These are phyloP conservation scores for Pseudogymnoascus sp. DNA, from an alignment of 2,329 filamentous ascomycete genomes.

Conservation along the genomic window DNA sequence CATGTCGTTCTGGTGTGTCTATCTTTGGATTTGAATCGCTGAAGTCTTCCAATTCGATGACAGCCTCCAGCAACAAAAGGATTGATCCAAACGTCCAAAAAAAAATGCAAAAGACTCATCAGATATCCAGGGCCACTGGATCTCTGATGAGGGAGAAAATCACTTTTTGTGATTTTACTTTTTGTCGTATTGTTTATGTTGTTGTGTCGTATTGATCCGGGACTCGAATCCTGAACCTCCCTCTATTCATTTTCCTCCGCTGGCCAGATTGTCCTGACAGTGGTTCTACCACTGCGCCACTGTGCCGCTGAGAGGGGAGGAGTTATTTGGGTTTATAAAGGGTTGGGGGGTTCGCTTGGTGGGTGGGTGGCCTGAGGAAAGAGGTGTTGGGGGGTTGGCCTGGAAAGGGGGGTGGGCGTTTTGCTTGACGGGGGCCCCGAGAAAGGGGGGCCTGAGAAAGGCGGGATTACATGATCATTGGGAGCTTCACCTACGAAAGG, in stretches of 20 bases:
- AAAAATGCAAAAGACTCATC: slow-evolving; percentile 6
- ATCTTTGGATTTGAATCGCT: background rate
- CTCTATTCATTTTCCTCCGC: background rate
- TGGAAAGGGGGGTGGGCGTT: background rate
- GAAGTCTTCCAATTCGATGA: background rate
- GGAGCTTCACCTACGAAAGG: background rate
- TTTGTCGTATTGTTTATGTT: background rate
- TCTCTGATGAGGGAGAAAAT: slow-evolving; percentile 3
- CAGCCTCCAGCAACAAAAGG: background rate
- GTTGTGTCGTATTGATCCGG: background rate
- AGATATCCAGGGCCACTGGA: background rate
- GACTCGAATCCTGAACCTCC: background rate
- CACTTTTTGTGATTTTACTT: background rate
- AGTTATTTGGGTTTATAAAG: background rate
- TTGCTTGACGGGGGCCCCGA: too few species aligned
- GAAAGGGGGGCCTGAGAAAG: background rate
- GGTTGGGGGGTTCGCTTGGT: background rate
- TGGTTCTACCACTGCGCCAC: slow-evolving; percentile 5
- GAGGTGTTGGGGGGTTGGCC: background rate
- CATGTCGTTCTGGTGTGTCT: background rate
- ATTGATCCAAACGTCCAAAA: background rate
- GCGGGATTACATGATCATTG: background rate
- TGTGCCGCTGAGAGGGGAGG: background rate
- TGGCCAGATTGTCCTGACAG: slow-evolving; percentile 5
- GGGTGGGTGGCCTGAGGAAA: background rate